Evolutionary conservation across 495 filamentous ascomycete genomes (phyloP).

Genomic region (Entonaema liquescens): DNA sequence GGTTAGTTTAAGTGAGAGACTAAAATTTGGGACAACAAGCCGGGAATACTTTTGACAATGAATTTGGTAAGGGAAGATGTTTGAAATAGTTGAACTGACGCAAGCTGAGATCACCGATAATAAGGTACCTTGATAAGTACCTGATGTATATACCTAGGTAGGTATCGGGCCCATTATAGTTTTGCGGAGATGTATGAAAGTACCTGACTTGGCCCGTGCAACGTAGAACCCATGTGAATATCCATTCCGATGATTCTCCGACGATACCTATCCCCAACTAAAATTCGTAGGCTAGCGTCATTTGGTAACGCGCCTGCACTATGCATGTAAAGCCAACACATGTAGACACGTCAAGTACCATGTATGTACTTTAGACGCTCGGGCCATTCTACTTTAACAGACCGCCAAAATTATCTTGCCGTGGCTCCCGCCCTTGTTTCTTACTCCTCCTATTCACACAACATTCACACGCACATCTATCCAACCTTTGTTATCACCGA

Average conservation of each 20-base stretch:
- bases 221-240: neutral
- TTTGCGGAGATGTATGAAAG: too few relatives aligned
- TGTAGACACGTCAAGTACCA: neutral
- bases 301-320: neutral
- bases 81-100: constrained; percentile 4
- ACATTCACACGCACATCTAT: neutral
- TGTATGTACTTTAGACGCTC: neutral
- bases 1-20: constrained; percentile 17
- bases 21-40: neutral
- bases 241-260: neutral
- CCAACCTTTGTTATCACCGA: constrained; percentile 10
- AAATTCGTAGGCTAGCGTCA: neutral
- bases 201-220: neutral
- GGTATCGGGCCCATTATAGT: too few relatives aligned
- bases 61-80: neutral
- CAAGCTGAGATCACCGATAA: constrained; percentile 7
- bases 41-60: neutral
- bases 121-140: constrained; percentile 2
- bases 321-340: neutral
- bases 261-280: neutral
- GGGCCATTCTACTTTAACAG: neutral
- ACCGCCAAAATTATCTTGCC: neutral
- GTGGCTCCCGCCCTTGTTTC: neutral
- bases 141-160: too few relatives aligned
- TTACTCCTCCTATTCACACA: constrained; percentile 4